These are phyloP conservation scores for Mycosphaerelloides madeirae DNA, from an alignment of 2,329 filamentous ascomycete genomes.

Conservation along the genomic window DNA sequence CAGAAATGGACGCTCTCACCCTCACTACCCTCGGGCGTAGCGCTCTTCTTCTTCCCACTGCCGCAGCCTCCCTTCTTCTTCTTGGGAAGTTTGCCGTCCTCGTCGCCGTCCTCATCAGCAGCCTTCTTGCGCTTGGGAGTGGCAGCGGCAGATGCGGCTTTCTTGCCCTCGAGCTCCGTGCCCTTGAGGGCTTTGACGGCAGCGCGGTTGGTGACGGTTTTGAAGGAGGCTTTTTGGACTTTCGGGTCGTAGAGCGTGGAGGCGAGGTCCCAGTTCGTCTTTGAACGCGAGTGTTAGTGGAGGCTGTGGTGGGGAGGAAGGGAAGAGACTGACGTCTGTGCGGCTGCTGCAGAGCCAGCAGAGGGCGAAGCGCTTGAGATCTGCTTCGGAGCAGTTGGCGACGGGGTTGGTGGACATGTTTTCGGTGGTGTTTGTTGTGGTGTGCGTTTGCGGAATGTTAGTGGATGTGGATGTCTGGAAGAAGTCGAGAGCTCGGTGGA, in stretches of 20 bases:
- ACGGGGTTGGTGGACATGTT: slow-evolving; percentile 9
- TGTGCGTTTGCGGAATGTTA: slow-evolving; percentile 2
- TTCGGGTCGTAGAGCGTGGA: slow-evolving; percentile 14
- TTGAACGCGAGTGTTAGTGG: not conserved
- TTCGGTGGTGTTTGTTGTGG: slow-evolving; percentile 2
- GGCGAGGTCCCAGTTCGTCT: slow-evolving; percentile 17
- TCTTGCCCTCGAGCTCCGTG: not conserved
- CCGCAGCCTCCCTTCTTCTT: slow-evolving; percentile 4
- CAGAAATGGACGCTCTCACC: slow-evolving; percentile 2
- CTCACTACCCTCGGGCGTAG: slow-evolving; percentile 8
- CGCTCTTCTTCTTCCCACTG: slow-evolving; percentile 4
- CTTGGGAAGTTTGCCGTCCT: slow-evolving; percentile 9
- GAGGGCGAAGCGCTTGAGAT: slow-evolving; percentile 18
- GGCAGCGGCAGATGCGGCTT: not conserved
- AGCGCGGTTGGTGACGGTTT: slow-evolving; percentile 12
- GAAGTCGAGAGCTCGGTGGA: not conserved
- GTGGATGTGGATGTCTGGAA: slow-evolving; percentile 1
- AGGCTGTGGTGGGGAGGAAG: not conserved
- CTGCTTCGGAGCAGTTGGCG: slow-evolving; percentile 4
- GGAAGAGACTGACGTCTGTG: slow-evolving; percentile 1
- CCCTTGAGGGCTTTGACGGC: slow-evolving; percentile 5
- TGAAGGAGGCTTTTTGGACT: slow-evolving; percentile 18
- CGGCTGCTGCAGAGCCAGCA: slow-evolving; percentile 14
- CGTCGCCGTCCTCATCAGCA: slow-evolving; percentile 3
- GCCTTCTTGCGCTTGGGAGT: slow-evolving; percentile 5